Base-by-base conservation (phyloP, 2,329 filamentous ascomycete genomes). In the Aspergillus calidoustus region DNA sequence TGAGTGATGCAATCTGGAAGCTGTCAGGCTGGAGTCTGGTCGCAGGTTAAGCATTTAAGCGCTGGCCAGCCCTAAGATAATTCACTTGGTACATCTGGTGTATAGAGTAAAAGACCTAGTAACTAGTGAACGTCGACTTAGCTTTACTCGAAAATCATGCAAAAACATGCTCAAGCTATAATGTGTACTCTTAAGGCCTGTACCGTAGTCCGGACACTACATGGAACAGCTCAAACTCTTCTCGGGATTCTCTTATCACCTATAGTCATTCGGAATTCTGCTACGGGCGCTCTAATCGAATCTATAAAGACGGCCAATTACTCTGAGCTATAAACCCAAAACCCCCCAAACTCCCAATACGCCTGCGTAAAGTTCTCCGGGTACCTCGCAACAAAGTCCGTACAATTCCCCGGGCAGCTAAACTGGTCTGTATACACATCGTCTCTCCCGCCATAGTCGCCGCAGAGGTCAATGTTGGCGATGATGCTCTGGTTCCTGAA, bases 401-500 rank as follows among this genome's bases (percentile, higher is more conserved):
- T 69, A 60, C 79, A 79, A 52, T 71, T 72, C 55, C 69, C 67
- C 4, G 62, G 53, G 44, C 70, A 41, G 8, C 34, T 11, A 15
- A 41, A 41, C 34, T 41, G 34, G 34, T 41, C 34, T 4, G 11
- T 41, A 15, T 41, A 41, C 5, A 41, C 34, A 11, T 41, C 34
- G 34, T 41, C 34, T 13, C 13, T 64, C 1, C 71, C 82, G 3
- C 83, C 84, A 66, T 85, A 79, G 46, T 83, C 73, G 0, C 88
- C 88, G 65, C 88, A 90, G 7, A 90, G 75, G 71, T 88, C 85
- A 64, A 90, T 89, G 68, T 90, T 89, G 47, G 82, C 82, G 64
- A 90, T 82, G 66, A 90, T 89, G 66, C 85, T 87, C 72, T 88
- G 83, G 68, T 90, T 90, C 57, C 75, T 79, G 72, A 90, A 90